Base-by-base conservation (phyloP, 306 rosid genomes). In the Herpetospermum pedunculosum region DNA sequence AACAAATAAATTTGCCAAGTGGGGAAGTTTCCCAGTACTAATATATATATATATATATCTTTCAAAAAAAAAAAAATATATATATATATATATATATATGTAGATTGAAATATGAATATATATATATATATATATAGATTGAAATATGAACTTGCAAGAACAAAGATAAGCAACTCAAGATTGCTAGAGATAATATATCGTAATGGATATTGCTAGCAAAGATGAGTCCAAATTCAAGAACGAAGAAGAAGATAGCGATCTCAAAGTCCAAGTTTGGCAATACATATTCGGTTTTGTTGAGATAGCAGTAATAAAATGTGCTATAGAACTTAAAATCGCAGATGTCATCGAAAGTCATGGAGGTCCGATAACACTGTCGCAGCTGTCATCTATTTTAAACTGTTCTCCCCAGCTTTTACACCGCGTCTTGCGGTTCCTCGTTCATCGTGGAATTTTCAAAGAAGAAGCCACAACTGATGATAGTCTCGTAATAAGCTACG, bases 251-350 rank as follows among this genome's bases (percentile, higher is more conserved):
- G 63, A 57, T 2, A 6, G 1, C 12, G 37, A 11, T 11, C 6
- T 30, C 3, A 26, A 3, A 1, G n/a, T 57, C n/a, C 8, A 28
- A 25, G 30, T 57, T 3, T 57, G 63, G 63, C 26, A 28, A 10
- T 57, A 57, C 63, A 57, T 57, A 26, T 57, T 23, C 8, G 60
- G 60, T 21, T 26, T 25, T 4, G 35, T 26, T 26, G 63, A 57
- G 4, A 26, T 57, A n/a, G 63, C 63, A 57, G n/a, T 25, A 11
- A 2, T 57, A 1, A 57, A 57, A 26, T 57, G 35, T 13, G 63
- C n/a, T 16, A 25, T 57, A 11, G 63, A 92, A 70, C 89, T 92
- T 6, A 84, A 83, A 71, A 81, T 92, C 58, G 86, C 88, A 0
- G 96, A 92, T n/a, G 5, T n/a, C 6, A 57, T 26, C 2, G 63